Evolutionary conservation across 495 filamentous ascomycete species (phyloP), one percentile per base, ranked within the genome.

Genomic region (Aspergillus kassunensis): DNA sequence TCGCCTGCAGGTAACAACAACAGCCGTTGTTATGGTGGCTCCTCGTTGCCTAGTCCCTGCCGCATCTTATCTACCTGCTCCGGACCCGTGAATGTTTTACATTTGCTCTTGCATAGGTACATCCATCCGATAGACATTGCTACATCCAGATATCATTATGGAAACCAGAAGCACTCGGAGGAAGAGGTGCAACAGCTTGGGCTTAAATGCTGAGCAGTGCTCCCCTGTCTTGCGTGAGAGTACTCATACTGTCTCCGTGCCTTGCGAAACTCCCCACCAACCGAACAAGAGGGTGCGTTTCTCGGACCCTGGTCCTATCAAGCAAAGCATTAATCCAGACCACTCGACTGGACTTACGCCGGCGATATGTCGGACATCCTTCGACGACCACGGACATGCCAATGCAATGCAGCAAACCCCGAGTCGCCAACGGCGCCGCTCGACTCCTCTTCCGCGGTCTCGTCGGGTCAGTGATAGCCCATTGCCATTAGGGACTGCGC

Each of bases 311-410:
- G 85, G 83, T 3, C 81, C 80, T 24, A 63, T 62, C 9, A 51
- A 63, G 42, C 68, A 65, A 24, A 61, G 65, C 19, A 53, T 49
- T 15, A n/a, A n/a, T n/a, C 53, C 57, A 6, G 48, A 56, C 19
- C 54, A 63, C 35, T 79, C 83, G 2, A 88, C 85, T 0, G 85
- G 86, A 12, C 64, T 91, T 19, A 90, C 87, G 2, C 87, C 86
- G 1, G 78, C 84, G 44, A 69, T 90, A 46, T 68, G 69, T 10
- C 80, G 83, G 15, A 77, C 85, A 1, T 81, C 77, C 0, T 72
- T 85, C 34, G 54, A 56, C 11, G 64, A 61, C 15, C 25, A 20
- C 5, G 36, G 45, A 10, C 20, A 48, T 18, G 19, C 18, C 27
- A 45, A 44, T 29, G 46, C 60, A n/a, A 55, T 58, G 20, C 57